Base-by-base conservation (phyloP, 768 basidiomycete species). In the Boletus barrowsii region DNA sequence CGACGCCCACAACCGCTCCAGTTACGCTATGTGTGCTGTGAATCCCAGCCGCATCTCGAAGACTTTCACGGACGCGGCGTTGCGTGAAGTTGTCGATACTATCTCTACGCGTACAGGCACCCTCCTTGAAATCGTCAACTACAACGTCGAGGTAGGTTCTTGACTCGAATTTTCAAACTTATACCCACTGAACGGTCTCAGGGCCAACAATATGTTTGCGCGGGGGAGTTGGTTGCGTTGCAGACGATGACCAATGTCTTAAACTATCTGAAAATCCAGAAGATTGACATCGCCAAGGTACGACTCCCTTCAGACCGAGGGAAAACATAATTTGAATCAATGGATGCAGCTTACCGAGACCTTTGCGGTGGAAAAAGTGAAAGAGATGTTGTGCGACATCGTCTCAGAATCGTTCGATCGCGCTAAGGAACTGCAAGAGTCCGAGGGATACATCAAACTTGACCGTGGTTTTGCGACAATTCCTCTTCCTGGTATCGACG, bases 181-280 rank as follows among this genome's bases (percentile, higher is more conserved):
- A 15, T 39, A 32, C 18, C 18, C 57, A 41, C 55, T 47, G 60
- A 40, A 52, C 42, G 39, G 32, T 53, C 40, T 51, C 73, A 97
- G 88, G 96, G 96, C 57, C 94, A 97, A 83, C 97, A 99, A 91
- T 98, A 98, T 70, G 97, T 99, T 58, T 97, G 93, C 63, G 97
- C 97, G 42, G 97, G 97, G 72, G 96, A 98, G 70, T 84, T 98
- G 37, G 79, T 95, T 32, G 91, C 92, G 1, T 77, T 98, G 35
- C 93, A 97, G 61, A 90, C 93, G 0, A 81, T 98, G 77, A 96
- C 95, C 15, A 96, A 96, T 61, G 94, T 96, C 42, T 77, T 98
- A 62, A 99, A 99, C 76, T 95, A 93, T 72, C 75, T 99, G 60
- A 99, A 98, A 75, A 75, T 93, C 9, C 86, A 99, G 77, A 98